These are phyloP conservation scores for Suillus luteus DNA, from an alignment of 768 basidiomycete species.

Conservation along the genomic window DNA sequence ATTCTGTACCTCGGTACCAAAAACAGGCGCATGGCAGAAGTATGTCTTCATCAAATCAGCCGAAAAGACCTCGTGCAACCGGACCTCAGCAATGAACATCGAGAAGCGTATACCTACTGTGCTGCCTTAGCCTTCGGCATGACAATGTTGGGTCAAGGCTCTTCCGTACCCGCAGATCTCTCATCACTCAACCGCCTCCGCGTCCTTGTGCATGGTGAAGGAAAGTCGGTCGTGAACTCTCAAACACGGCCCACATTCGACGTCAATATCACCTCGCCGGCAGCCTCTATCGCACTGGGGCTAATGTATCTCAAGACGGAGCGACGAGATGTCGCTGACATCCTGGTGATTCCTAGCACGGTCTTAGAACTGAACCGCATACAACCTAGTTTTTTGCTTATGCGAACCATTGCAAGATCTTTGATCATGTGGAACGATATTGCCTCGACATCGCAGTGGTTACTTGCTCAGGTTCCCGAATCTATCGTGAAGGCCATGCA, in stretches of 20 bases:
- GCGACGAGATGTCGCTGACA: conserved; percentile 82
- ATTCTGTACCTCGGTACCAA: conserved; percentile 87
- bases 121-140: conserved; percentile 92
- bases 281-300: conserved; percentile 86
- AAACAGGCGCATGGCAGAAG: conserved; percentile 90
- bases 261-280: conserved; percentile 87
- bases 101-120: conserved; percentile 89
- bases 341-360: conserved; percentile 82
- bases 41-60: conserved; percentile 83
- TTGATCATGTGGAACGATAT: conserved; percentile 90
- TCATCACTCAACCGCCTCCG: conserved; percentile 67
- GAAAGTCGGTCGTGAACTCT: conserved; percentile 40
- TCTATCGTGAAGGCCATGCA: conserved; percentile 65
- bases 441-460: conserved; percentile 72
- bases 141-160: conserved; percentile 92
- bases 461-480: conserved; percentile 66
- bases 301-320: conserved; percentile 91
- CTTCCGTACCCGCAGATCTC: conserved; percentile 75
- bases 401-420: conserved; percentile 74
- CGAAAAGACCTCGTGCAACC: conserved; percentile 76
- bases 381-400: conserved; percentile 83
- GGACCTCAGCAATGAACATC: conserved; percentile 84
- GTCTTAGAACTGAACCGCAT: conserved; percentile 78
- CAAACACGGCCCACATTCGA: conserved; percentile 62
- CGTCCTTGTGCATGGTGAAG: conserved; percentile 76